Evolutionary conservation across 2,329 filamentous ascomycete genomes (phyloP), one percentile per base, ranked within the genome.

Genomic region (Myriangium duriaei): DNA sequence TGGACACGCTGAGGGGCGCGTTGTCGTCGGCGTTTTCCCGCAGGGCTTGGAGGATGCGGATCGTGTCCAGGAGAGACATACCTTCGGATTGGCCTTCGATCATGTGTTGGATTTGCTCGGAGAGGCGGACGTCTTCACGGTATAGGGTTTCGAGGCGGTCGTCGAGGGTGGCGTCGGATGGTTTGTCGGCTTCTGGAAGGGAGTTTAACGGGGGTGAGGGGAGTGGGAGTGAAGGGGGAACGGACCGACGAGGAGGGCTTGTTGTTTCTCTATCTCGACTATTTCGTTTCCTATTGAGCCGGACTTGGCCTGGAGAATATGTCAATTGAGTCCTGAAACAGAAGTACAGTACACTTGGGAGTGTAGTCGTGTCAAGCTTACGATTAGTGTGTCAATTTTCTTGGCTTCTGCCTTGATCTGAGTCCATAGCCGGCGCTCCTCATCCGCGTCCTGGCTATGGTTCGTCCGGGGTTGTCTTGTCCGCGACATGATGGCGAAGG

Each of bases 351-450:
- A 37, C 11, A n/a, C 11, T 11, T 24, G 11, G n/a, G n/a, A n/a
- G n/a, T n/a, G n/a, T n/a, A n/a, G n/a, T n/a, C n/a, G n/a, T n/a
- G n/a, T n/a, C n/a, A n/a, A n/a, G 51, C 63, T 55, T 60, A 68
- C 65, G 50, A 65, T 60, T 47, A 67, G 59, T 28, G 49, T 51
- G 41, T 68, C 65, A 17, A 67, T 60, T 32, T 62, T 56, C 34
- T 59, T 61, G 4, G 59, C 63, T 45, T 65, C 61, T 30, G 56
- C 54, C 36, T 58, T 58, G 41, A 69, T 64, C 42, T 62, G 58
- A 37, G 61, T 64, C 66, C 66, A 69, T 38, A 69, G 50, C 11
- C 61, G 55, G 19, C 63, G 56, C 49, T 69, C 65, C 49, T 69
- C 65, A 39, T 68, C 65, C 31, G 64, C 59, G 42, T 69, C 65